A percentile compares a stretch with the other conserved stretches of the same genome.
phyloP scores from a whole-genome alignment of 2,329 filamentous ascomycete species.

The Xylaria multiplex region DNA sequence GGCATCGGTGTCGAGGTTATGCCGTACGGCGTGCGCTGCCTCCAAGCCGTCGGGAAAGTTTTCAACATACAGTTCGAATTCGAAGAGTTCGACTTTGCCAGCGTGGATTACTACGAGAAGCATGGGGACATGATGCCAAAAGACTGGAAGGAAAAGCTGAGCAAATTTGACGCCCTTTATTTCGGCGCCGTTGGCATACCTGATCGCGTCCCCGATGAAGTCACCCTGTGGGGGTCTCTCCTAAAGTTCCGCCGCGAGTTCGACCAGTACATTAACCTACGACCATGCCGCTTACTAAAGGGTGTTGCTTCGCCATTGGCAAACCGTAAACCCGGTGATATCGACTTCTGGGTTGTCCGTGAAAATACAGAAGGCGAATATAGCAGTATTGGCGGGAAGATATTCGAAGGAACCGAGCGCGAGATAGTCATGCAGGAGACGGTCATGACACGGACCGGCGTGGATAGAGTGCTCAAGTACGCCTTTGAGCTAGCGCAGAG shows the following conservation, averaged over 20 bases:
- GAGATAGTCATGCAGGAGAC: constrained; percentile 69
- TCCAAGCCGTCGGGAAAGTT: constrained; percentile 61
- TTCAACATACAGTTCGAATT: constrained; percentile 67
- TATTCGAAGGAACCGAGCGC: constrained; percentile 66
- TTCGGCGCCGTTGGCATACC: constrained; percentile 73
- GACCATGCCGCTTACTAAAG: constrained; percentile 61
- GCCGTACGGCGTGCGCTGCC: constrained; percentile 68
- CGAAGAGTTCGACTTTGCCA: constrained; percentile 72
- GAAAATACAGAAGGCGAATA: constrained; percentile 74
- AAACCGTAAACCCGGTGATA: constrained; percentile 63
- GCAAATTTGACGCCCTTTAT: constrained; percentile 71
- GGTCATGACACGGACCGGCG: constrained; percentile 67
- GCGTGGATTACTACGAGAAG: constrained; percentile 66
- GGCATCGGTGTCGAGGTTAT: constrained; percentile 77
- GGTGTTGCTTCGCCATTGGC: constrained; percentile 49
- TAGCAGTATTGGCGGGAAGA: constrained; percentile 69
- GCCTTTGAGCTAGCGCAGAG: constrained; percentile 68
- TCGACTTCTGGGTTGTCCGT: constrained; percentile 72
- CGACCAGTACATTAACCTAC: constrained; percentile 75
- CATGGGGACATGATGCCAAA: constrained; percentile 56
- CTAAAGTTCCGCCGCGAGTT: constrained; percentile 74
- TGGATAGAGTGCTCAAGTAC: constrained; percentile 68
- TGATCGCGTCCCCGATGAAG: constrained; percentile 68
- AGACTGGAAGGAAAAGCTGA: constrained; percentile 63
- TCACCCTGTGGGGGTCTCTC: constrained; percentile 73